These are phyloP conservation scores for Aspergillus taichungensis DNA, from an alignment of 495 filamentous ascomycete genomes.

Conservation along the genomic window DNA sequence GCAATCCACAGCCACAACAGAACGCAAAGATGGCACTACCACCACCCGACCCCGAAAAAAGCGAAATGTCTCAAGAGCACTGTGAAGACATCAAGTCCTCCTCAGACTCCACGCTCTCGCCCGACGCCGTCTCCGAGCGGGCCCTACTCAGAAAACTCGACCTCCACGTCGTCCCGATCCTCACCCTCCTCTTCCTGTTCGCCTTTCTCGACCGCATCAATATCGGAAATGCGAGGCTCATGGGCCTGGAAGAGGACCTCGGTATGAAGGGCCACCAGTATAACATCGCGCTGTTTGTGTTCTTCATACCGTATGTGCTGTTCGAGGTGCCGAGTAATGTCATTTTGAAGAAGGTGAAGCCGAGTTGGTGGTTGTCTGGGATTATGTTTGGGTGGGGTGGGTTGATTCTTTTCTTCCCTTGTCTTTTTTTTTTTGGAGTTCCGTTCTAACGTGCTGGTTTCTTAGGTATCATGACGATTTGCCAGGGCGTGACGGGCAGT, in stretches of 20 bases:
- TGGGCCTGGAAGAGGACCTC: slow-evolving; percentile 52
- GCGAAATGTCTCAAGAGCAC: slow-evolving; percentile 3
- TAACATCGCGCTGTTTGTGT: slow-evolving; percentile 55
- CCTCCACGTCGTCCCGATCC: slow-evolving; percentile 29
- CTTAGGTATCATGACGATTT: slow-evolving; percentile 41
- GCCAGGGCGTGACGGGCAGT: slow-evolving; percentile 47
- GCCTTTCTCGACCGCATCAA: slow-evolving; percentile 46
- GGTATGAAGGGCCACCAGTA: slow-evolving; percentile 45
- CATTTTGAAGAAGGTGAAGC: slow-evolving; percentile 54
- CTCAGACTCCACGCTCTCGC: neutral
- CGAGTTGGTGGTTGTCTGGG: slow-evolving; percentile 45
- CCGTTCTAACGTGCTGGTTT: neutral
- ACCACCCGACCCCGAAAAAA: slow-evolving; percentile 5
- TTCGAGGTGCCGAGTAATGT: slow-evolving; percentile 60
- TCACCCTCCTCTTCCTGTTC: slow-evolving; percentile 30
- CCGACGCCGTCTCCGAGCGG: slow-evolving; percentile 22
- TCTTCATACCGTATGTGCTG: slow-evolving; percentile 58
- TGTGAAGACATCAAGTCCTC: slow-evolving; percentile 8
- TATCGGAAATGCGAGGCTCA: slow-evolving; percentile 54
- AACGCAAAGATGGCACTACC: slow-evolving; percentile 1
- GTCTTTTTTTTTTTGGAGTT: neutral
- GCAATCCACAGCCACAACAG: neutral
- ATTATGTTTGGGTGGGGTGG: slow-evolving; percentile 49
- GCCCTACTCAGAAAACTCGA: slow-evolving; percentile 32
- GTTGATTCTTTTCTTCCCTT: neutral